A percentile compares a stretch with the other conserved stretches of the same genome.
phyloP scores from a whole-genome alignment of 1,284 basidiomycete genomes.

The Apiotrichum mycotoxinovorans region DNA sequence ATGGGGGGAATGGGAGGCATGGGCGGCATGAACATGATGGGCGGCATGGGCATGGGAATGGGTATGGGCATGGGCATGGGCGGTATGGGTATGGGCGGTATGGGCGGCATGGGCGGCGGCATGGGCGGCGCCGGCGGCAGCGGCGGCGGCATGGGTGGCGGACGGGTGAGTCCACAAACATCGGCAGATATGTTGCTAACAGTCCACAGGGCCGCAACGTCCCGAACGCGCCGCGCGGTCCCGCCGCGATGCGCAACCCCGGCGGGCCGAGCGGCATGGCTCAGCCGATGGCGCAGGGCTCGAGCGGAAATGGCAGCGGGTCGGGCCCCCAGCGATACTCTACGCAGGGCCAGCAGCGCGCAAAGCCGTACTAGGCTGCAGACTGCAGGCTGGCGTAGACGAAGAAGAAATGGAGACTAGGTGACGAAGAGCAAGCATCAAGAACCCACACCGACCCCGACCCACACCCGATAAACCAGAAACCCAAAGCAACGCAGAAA shows the following conservation, averaged over 20 bases:
- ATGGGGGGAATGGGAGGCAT: constrained; percentile 44
- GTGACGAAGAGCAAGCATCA: no score
- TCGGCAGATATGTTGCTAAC: neutral
- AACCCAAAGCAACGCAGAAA: no score
- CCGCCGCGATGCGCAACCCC: constrained; percentile 50
- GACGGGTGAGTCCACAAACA: constrained; percentile 10
- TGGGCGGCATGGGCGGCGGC: constrained; percentile 52
- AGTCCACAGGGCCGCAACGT: constrained; percentile 15
- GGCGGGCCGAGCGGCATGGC: constrained; percentile 41
- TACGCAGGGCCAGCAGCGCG: constrained; percentile 44
- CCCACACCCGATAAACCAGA: no score
- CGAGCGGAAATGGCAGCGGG: constrained; percentile 50
- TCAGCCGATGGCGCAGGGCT: constrained; percentile 51
- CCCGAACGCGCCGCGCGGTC: constrained; percentile 49
- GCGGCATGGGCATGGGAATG: constrained; percentile 20
- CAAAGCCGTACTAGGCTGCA: constrained; percentile 43
- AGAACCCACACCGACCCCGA: no score
- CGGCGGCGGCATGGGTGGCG: constrained; percentile 22
- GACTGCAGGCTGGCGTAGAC: no score
- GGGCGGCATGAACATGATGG: constrained; percentile 50
- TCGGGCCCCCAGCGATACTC: constrained; percentile 66
- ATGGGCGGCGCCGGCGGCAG: constrained; percentile 42
- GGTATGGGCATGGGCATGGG: constrained; percentile 55
- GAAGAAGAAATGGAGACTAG: no score
- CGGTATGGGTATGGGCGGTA: constrained; percentile 48